A percentile compares a stretch with the other conserved stretches of the same genome.
phyloP scores from a whole-genome alignment of 2,329 filamentous ascomycete species.

The Aschersonia sp. region DNA sequence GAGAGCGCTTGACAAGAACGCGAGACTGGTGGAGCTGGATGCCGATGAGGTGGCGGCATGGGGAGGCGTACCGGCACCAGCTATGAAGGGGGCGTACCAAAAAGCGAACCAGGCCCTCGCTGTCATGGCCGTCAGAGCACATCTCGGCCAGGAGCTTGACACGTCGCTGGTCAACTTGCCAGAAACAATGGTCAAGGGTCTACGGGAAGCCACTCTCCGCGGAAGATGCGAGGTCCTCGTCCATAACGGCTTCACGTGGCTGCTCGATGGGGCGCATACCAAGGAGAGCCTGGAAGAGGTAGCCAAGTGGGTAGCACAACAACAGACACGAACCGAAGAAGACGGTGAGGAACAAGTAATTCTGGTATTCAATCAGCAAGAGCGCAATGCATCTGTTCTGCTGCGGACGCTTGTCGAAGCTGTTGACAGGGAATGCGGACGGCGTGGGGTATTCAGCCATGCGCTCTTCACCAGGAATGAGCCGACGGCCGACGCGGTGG shows the following conservation, averaged over 20 bases:
- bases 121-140: slow-evolving; percentile 38
- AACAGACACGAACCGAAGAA: slow-evolving; percentile 18
- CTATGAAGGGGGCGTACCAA: slow-evolving; percentile 37
- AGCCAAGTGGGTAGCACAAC: slow-evolving; percentile 58
- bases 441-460: slow-evolving; percentile 43
- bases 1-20: slow-evolving; percentile 42
- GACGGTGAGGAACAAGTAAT: slow-evolving; percentile 20
- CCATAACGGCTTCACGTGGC: slow-evolving; percentile 47
- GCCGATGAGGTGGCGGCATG: slow-evolving; percentile 22
- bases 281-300: slow-evolving; percentile 67
- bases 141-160: slow-evolving; percentile 25
- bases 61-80: slow-evolving; percentile 23
- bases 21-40: slow-evolving; percentile 26
- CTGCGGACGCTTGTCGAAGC: slow-evolving; percentile 47
- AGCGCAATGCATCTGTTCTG: slow-evolving; percentile 56
- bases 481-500: slow-evolving; percentile 3
- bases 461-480: slow-evolving; percentile 74
- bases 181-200: slow-evolving; percentile 41
- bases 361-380: slow-evolving; percentile 88
- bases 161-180: slow-evolving; percentile 12
- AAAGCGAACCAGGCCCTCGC: slow-evolving; percentile 45
- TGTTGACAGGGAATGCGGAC: slow-evolving; percentile 24
- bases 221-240: slow-evolving; percentile 63
- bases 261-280: slow-evolving; percentile 80
- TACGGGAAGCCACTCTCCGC: slow-evolving; percentile 53